Base-by-base conservation (phyloP, 495 filamentous ascomycete genomes). In the Cercophora newfieldiana region DNA sequence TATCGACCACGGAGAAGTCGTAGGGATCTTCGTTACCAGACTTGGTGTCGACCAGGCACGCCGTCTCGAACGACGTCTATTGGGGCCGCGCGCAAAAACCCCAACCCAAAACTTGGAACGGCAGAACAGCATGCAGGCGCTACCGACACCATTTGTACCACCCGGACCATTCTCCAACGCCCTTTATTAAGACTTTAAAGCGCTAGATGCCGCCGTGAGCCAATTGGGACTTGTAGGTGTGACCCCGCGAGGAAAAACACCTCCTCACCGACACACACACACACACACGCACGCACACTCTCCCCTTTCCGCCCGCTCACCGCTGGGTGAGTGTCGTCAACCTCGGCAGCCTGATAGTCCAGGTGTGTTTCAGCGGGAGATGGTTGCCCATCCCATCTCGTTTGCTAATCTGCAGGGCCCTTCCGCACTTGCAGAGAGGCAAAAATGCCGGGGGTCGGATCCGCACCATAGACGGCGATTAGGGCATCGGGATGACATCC, bases 181-280 rank as follows among this genome's bases (percentile, higher is more conserved):
- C 33, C 53, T 49, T 69, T 63, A 69, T 69, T 59, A 63, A 66
- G 37, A 33, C n/a, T 30, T 66, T 59, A 62, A 69, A 69, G 67
- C 63, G 47, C 14, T 26, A 25, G 12, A 44, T 30, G 63, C n/a
- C 29, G 48, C 16, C 56, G 10, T 56, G 31, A 30, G 26, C 67
- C 63, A 66, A 69, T 66, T 24, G 59, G 59, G 47, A 51, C 25
- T 30, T n/a, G n/a, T n/a, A n/a, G n/a, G n/a, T n/a, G n/a, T n/a
- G 50, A 22, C 48, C 56, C 44, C 37, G 49, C 56, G 24, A 28
- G 50, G 14, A 26, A 6, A 33, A 54, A 24, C 33, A 44, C 28
- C 56, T 56, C 61, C 56, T 64, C 65, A 63, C 59, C 30, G 58
- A 56, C 58, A 25, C 19, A 14, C 37, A 14, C 10, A 14, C 37